Evolutionary conservation across 371 early-diverging fungal species (phyloP).

Genomic region (Syncephalastrum contaminatum): DNA sequence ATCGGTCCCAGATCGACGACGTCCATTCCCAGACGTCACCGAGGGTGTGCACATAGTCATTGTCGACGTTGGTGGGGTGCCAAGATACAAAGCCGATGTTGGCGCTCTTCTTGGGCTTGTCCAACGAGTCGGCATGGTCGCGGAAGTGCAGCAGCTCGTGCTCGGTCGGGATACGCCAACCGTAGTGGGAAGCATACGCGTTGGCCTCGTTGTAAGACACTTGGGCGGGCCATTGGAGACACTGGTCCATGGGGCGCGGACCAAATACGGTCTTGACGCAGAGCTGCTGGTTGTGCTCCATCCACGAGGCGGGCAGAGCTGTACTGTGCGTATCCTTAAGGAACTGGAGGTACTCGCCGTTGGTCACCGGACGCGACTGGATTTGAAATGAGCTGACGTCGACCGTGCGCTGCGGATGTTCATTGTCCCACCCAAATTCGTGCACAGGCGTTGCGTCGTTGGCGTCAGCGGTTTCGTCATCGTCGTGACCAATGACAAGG

Average conservation of each 20-base stretch:
- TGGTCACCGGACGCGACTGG: conserved; percentile 80
- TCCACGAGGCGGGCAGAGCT: conserved; percentile 56
- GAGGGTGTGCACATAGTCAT: conserved; percentile 39
- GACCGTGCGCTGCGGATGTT: conserved; percentile 56
- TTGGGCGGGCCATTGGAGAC: conserved; percentile 74
- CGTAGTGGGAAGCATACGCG: conserved; percentile 60
- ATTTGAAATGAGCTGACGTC: conserved; percentile 55
- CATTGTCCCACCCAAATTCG: conserved; percentile 90
- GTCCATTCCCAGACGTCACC: conserved; percentile 92
- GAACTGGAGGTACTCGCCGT: conserved; percentile 71
- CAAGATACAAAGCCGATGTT: conserved; percentile 64
- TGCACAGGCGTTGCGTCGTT: neutral
- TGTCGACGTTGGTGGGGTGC: conserved; percentile 53
- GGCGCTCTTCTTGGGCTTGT: conserved; percentile 24
- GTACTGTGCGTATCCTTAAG: conserved; percentile 29
- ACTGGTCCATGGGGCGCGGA: conserved; percentile 46
- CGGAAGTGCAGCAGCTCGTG: conserved; percentile 51
- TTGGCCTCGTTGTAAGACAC: conserved; percentile 70
- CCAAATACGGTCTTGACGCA: conserved; percentile 70
- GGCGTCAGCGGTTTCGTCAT: conserved; percentile 46
- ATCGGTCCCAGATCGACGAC: conserved; percentile 53
- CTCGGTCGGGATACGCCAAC: conserved; percentile 69
- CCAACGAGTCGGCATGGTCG: conserved; percentile 1
- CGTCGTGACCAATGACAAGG: conserved; percentile 60
- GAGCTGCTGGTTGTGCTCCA: conserved; percentile 14